phyloP scores from a whole-genome alignment of 345 rosid genomes.

The Camelina sativa region DNA sequence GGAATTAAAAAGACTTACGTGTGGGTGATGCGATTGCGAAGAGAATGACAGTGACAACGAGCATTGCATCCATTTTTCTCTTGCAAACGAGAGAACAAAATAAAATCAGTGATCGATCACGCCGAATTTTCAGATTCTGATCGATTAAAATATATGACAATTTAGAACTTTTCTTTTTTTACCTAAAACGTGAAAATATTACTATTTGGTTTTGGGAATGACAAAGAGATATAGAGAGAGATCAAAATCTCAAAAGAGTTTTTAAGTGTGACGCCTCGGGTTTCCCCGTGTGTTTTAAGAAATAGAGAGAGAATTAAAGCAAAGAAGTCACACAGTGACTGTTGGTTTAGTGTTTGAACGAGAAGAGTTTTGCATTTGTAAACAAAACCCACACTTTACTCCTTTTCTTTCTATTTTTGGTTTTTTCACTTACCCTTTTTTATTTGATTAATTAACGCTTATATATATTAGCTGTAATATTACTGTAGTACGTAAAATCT shows the following conservation, averaged over 20 bases:
- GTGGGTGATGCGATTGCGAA: conserved; percentile 42
- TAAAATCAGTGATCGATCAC: neutral
- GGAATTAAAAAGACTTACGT: conserved; percentile 44
- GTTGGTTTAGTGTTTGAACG: conserved; percentile 14
- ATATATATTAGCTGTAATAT: conserved; percentile 27
- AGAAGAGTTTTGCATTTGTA: conserved; percentile 28
- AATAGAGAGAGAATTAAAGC: neutral
- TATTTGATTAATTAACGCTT: neutral
- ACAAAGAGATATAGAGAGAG: conserved; percentile 13
- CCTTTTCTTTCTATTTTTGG: conserved; percentile 33
- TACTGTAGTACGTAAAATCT: neutral
- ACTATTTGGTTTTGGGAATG: conserved; percentile 36
- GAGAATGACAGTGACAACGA: conserved; percentile 38
- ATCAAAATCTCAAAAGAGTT: conserved; percentile 25
- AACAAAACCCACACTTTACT: conserved; percentile 15
- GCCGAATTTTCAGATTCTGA: conserved; percentile 8
- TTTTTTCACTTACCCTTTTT: neutral
- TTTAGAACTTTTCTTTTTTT: neutral
- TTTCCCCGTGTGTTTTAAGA: neutral
- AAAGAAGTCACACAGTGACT: conserved; percentile 31
- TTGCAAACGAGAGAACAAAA: neutral
- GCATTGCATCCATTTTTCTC: conserved; percentile 32
- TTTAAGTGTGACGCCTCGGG: conserved; percentile 36
- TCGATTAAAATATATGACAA: neutral
- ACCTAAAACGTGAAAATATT: neutral